These are phyloP conservation scores for Alternaria infectoria DNA, from an alignment of 2,329 filamentous ascomycete species.

Conservation along the genomic window DNA sequence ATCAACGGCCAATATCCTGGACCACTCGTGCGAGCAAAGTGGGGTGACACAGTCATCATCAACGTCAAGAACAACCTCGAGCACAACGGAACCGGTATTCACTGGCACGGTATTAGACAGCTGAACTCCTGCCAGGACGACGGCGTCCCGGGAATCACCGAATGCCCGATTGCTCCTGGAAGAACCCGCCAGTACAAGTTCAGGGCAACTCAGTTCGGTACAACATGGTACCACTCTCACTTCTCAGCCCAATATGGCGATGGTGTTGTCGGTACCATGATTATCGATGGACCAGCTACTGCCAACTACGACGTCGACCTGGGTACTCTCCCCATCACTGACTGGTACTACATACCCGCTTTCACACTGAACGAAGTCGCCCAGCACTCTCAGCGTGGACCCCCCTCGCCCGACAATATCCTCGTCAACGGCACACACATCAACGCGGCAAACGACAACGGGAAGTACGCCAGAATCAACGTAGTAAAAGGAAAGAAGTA, in stretches of 20 bases:
- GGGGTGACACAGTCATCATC: constrained; percentile 50
- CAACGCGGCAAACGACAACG: constrained; percentile 48
- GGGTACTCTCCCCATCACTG: constrained; percentile 64
- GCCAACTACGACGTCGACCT: constrained; percentile 65
- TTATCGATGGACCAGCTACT: constrained; percentile 51
- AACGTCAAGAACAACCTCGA: constrained; percentile 47
- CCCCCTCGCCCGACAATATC: constrained; percentile 53
- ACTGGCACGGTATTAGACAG: constrained; percentile 59
- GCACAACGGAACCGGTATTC: constrained; percentile 58
- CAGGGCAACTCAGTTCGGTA: constrained; percentile 58
- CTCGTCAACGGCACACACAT: constrained; percentile 64
- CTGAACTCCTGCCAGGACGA: constrained; percentile 56
- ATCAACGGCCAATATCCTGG: constrained; percentile 66
- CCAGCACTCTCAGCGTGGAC: constrained; percentile 40
- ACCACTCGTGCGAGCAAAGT: constrained; percentile 52
- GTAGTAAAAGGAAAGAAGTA: constrained; percentile 59
- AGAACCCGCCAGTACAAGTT: constrained; percentile 64
- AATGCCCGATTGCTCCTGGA: constrained; percentile 72
- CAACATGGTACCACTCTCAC: constrained; percentile 54
- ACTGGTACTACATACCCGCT: constrained; percentile 63
- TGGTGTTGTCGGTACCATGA: constrained; percentile 50
- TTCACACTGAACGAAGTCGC: constrained; percentile 41
- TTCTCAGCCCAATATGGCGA: constrained; percentile 53
- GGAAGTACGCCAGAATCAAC: constrained; percentile 42
- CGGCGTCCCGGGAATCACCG: constrained; percentile 59